Evolutionary conservation across 176 grass and related monocot species (phyloP).

Genomic region (Eremochloa ophiuroides): DNA sequence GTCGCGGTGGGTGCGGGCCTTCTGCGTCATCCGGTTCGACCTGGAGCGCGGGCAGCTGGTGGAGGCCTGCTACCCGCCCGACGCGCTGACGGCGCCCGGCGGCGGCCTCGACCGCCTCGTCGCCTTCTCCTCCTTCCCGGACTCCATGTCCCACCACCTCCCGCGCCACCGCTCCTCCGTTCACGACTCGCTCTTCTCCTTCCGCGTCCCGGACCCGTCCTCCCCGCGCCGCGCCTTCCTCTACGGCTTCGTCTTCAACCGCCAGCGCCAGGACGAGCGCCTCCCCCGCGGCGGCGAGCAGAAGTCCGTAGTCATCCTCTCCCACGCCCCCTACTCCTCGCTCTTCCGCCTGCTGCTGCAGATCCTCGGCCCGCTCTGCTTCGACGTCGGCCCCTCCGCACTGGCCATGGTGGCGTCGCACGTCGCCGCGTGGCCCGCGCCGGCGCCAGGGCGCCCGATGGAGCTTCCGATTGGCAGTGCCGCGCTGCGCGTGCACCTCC

Average conservation of each 20-base stretch:
- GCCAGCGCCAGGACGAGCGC: constrained; percentile 90
- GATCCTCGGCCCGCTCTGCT: constrained; percentile 97
- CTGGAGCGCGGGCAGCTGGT: constrained; percentile 89
- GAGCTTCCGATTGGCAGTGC: constrained; percentile 86
- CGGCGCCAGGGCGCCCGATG: constrained; percentile 54
- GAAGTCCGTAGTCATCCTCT: constrained; percentile 92
- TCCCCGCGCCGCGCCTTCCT: constrained; percentile 40
- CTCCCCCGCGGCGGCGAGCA: constrained; percentile 95
- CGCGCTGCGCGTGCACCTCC: constrained; percentile 68
- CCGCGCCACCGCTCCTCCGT: constrained; percentile 84
- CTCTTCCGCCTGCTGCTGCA: constrained; percentile 81
- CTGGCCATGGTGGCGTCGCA: constrained; percentile 82
- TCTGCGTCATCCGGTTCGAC: constrained; percentile 95
- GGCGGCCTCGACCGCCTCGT: constrained; percentile 66
- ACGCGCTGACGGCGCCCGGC: constrained; percentile 41
- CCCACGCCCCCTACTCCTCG: constrained; percentile 64
- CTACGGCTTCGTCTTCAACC: constrained; percentile 98
- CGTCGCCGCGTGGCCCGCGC: constrained; percentile 78
- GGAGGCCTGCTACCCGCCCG: constrained; percentile 69
- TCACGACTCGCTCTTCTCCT: constrained; percentile 96
- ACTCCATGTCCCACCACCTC: constrained; percentile 98
- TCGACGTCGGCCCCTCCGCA: constrained; percentile 79
- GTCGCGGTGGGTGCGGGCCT: constrained; percentile 71
- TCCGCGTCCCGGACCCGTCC: constrained; percentile 61
- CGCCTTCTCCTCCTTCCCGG: constrained; percentile 97